Conservation (phyloP, 192 early-diverging fungal genomes). For the Mortierella hygrophila region DNA sequence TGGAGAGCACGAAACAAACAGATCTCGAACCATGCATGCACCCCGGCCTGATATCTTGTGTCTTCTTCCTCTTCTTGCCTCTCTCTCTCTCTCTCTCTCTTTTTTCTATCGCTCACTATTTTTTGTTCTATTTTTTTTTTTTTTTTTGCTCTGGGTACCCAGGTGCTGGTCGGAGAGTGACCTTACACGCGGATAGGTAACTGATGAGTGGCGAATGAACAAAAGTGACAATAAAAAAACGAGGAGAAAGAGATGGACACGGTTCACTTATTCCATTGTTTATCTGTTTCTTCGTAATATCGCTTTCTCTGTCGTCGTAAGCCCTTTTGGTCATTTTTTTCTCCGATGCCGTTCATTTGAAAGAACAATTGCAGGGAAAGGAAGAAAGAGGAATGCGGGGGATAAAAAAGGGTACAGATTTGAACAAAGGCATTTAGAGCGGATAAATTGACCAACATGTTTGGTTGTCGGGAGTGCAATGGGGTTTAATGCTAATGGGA, state of each 20-base stretch:
- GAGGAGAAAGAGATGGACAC: background rate
- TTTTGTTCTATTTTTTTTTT: background rate
- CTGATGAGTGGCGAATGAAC: background rate
- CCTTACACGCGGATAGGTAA: background rate
- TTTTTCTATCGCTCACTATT: too few relatives aligned
- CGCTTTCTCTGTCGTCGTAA: background rate
- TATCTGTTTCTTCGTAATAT: too few relatives aligned
- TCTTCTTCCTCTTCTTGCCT: too few relatives aligned
- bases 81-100: too few relatives aligned
- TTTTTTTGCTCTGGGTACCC: background rate
- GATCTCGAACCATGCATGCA: background rate
- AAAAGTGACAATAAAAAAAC: background rate
- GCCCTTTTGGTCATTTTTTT: background rate
- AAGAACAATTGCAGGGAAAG: background rate
- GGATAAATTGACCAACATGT: slow-evolving; percentile 1
- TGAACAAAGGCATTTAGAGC: background rate
- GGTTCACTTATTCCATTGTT: background rate
- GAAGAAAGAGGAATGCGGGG: background rate
- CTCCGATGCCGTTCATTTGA: background rate
- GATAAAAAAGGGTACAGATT: slow-evolving; percentile 2
- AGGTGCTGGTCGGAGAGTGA: background rate
- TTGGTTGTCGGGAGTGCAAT: background rate
- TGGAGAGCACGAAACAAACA: background rate
- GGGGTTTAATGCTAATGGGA: background rate
- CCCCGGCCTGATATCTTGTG: background rate